These are phyloP conservation scores for Aspergillus caelatus DNA, from an alignment of 2,329 filamentous ascomycete species.

Conservation along the genomic window DNA sequence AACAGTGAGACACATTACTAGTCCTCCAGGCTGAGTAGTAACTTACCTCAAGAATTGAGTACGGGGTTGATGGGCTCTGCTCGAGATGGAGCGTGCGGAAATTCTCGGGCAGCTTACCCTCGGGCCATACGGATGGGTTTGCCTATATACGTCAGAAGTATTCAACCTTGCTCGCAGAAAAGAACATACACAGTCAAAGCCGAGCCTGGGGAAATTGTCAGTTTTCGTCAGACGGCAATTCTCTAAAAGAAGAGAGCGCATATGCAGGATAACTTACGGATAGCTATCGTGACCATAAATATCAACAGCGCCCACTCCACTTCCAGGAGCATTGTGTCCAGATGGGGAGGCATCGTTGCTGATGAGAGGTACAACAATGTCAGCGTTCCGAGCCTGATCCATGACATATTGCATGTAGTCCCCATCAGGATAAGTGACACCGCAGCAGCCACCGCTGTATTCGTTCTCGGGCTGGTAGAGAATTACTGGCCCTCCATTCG, in stretches of 20 bases:
- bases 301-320: slow-evolving; percentile 59
- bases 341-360: slow-evolving; percentile 69
- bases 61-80: slow-evolving; percentile 68
- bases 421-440: slow-evolving; percentile 64
- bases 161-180: not conserved
- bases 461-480: slow-evolving; percentile 82
- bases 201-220: slow-evolving; percentile 28
- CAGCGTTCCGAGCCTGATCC: slow-evolving; percentile 67
- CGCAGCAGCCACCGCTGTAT: slow-evolving; percentile 59
- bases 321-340: slow-evolving; percentile 67
- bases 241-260: not conserved
- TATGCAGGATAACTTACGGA: slow-evolving; percentile 41
- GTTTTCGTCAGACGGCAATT: not conserved
- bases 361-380: slow-evolving; percentile 74
- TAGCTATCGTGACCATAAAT: slow-evolving; percentile 71
- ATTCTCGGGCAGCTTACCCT: slow-evolving; percentile 57
- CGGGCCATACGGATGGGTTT: slow-evolving; percentile 65
- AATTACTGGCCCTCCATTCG: slow-evolving; percentile 78
- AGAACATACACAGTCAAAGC: slow-evolving; percentile 42
- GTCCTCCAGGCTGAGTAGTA: not conserved
- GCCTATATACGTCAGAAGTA: slow-evolving; percentile 32
- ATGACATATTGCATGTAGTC: slow-evolving; percentile 72
- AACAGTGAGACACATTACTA: slow-evolving; percentile 7
- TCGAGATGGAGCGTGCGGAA: slow-evolving; percentile 58
- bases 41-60: slow-evolving; percentile 61